These are phyloP conservation scores for Yamadazyma buinensis DNA, from an alignment of 1,139 yeast genomes.

Conservation along the genomic window DNA sequence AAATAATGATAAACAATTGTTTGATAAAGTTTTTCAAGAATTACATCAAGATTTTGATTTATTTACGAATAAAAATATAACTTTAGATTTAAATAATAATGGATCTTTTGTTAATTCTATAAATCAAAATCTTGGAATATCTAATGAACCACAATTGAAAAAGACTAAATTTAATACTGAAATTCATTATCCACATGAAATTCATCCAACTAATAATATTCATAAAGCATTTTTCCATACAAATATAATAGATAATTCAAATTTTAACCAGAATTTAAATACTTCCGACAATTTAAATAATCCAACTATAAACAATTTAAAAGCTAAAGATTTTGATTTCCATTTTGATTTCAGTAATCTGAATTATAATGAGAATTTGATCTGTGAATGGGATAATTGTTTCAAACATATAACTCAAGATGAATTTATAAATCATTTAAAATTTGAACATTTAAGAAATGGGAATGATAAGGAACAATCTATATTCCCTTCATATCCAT, in stretches of 20 bases:
- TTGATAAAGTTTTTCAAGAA: conserved; percentile 14
- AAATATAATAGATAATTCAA: conserved; percentile 36
- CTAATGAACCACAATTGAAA: background rate
- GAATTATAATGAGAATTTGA: background rate
- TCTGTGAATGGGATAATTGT: conserved; percentile 61
- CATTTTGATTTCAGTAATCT: conserved; percentile 39
- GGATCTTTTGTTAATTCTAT: no score
- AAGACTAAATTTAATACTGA: conserved; percentile 4
- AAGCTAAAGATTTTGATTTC: conserved; percentile 43
- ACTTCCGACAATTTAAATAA: no score
- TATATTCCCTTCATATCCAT: conserved; percentile 17
- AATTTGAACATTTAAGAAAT: conserved; percentile 50
- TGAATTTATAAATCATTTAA: conserved; percentile 53
- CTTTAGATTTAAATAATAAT: no score
- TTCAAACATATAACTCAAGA: conserved; percentile 35
- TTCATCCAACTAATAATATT: conserved; percentile 26
- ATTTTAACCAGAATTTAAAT: no score
- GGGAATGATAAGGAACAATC: conserved; percentile 14
- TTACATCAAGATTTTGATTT: conserved; percentile 15
- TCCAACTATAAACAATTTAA: no score
- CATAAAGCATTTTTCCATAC: conserved; percentile 49
- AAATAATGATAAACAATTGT: conserved; percentile 12
- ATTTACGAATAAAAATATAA: background rate
- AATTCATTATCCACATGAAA: conserved; percentile 34
- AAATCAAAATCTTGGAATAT: background rate